A percentile compares a stretch with the other conserved stretches of the same genome.
Evolutionary conservation across 1,139 yeast species (phyloP).

Genomic region (Kluyveromyces sp.): DNA sequence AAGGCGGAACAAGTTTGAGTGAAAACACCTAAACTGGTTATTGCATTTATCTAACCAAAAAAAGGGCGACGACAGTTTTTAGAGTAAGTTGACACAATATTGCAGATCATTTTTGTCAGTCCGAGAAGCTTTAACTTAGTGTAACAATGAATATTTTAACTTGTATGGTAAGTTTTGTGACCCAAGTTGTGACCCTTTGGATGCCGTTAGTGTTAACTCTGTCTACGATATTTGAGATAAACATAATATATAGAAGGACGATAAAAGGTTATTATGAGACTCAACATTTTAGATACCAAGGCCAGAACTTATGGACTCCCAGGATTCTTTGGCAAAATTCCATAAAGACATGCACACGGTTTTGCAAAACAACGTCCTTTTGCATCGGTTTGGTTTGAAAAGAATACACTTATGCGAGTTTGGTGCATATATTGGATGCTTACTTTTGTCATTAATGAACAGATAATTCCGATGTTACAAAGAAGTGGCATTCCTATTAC

Average conservation of each 20-base stretch:
- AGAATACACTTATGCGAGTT: constrained; percentile 3
- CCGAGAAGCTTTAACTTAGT: not conserved
- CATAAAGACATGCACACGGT: constrained; percentile 2
- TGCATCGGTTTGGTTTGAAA: constrained; percentile 1
- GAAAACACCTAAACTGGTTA: too few relatives aligned
- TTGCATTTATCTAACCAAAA: too few relatives aligned
- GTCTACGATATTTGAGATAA: constrained; percentile 3
- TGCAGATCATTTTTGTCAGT: not conserved
- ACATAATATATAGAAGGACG: constrained; percentile 2
- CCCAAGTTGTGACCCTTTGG: not conserved
- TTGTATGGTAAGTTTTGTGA: not conserved
- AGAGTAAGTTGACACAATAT: not conserved
- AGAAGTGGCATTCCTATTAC: not conserved
- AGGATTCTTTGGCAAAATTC: constrained; percentile 1
- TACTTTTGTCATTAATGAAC: not conserved
- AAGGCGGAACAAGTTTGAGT: too few relatives aligned
- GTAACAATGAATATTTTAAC: not conserved
- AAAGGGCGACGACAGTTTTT: not conserved
- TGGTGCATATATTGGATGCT: constrained; percentile 8
- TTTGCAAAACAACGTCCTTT: not conserved
- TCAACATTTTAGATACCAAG: constrained; percentile 1
- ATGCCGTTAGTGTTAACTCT: constrained; percentile 4
- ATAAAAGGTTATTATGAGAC: constrained; percentile 3
- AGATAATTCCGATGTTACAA: not conserved
- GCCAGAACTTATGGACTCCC: not conserved